A percentile compares a stretch with the other conserved stretches of the same genome.
These are phyloP conservation scores for Saccharum spontaneum DNA, from an alignment of 176 grass and related monocot species.

Conservation along the genomic window DNA sequence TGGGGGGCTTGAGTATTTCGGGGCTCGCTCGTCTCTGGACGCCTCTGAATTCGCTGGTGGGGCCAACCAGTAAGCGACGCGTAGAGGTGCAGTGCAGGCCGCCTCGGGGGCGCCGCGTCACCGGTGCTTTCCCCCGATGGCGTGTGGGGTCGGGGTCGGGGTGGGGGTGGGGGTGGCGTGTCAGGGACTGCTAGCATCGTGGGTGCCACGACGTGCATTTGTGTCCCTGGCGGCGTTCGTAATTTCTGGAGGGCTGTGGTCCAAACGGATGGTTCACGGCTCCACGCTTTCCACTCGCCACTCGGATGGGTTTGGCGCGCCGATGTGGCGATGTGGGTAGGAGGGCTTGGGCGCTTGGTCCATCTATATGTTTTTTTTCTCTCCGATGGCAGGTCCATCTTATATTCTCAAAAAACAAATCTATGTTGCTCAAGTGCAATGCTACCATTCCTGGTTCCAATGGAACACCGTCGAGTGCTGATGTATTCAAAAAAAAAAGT, in stretches of 20 bases:
- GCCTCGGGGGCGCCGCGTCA: background rate
- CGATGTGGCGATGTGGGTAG: background rate
- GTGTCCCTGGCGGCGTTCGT: background rate
- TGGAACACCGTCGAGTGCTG: no score
- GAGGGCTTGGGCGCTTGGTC: no score
- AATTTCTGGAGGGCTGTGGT: background rate
- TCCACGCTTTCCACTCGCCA: background rate
- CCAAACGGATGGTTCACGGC: background rate
- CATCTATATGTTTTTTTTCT: no score
- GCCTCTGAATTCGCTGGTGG: slow-evolving; percentile 28
- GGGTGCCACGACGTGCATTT: background rate
- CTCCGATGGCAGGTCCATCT: no score
- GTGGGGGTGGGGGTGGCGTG: background rate
- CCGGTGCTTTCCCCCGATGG: no score
- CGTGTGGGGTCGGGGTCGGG: background rate
- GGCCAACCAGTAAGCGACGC: slow-evolving; percentile 39
- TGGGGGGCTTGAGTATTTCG: background rate
- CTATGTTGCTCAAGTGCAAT: no score
- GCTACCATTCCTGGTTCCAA: no score
- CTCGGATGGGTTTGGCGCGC: background rate
- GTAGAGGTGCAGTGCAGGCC: background rate
- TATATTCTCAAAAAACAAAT: no score
- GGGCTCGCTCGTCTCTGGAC: slow-evolving; percentile 19
- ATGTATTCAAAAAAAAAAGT: no score
- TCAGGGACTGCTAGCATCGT: background rate